These are phyloP conservation scores for Potentilla sterilis DNA, from an alignment of 306 rosid species.

Conservation along the genomic window DNA sequence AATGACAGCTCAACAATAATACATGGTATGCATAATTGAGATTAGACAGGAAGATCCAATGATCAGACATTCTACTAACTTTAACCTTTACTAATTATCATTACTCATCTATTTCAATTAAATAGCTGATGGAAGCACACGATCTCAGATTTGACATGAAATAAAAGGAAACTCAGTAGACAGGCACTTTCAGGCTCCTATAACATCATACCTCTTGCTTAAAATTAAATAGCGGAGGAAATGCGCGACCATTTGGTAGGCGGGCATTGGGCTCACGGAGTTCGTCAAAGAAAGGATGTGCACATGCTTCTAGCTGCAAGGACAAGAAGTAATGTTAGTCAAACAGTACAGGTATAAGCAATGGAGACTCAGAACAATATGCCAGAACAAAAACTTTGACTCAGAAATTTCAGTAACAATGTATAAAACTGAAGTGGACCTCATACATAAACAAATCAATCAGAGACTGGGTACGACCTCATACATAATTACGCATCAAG, in stretches of 20 bases:
- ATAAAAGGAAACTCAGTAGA: background rate
- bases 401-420: background rate
- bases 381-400: constrained; percentile 3
- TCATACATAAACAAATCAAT: background rate
- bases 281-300: constrained; percentile 93
- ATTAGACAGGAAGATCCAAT: background rate
- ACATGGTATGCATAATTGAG: background rate
- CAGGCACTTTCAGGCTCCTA: background rate
- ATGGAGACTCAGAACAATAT: background rate
- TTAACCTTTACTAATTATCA: background rate
- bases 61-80: background rate
- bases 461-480: background rate
- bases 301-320: constrained; percentile 89
- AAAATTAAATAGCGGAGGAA: constrained; percentile 87
- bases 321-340: constrained; percentile 26
- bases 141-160: background rate
- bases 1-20: background rate
- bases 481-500: background rate
- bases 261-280: constrained; percentile 86
- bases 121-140: background rate
- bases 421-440: background rate
- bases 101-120: background rate
- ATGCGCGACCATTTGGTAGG: constrained; percentile 75
- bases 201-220: constrained; percentile 74
- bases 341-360: background rate